Base-by-base conservation (phyloP, 116 monocot genomes). In the Cymodocea nodosa region DNA sequence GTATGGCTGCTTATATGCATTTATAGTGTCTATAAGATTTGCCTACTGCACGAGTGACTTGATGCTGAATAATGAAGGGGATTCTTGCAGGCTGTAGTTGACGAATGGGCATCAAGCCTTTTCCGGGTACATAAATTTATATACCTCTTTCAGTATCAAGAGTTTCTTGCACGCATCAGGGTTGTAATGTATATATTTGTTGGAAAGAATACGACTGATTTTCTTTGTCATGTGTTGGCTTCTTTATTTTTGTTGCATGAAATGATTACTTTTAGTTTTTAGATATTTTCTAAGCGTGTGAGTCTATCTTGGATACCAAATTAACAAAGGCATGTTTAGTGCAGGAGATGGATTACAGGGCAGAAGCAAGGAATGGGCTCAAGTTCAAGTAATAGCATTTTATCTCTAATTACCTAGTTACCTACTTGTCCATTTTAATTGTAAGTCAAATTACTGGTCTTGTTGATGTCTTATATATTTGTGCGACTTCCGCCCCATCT, bases 301-400 rank as follows among this genome's bases (percentile, higher is more conserved):
- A 53, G 24, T 10, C 68, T 60, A 73, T 79, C 85, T 95, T 90
- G 85, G 87, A 82, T 51, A 85, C 85, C 79, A 83, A 15, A 83
- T 95, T 90, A 95, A 95, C 87, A 90, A 90, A 95, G 90, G 87
- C 81, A 73, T 85, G 78, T 95, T 89, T 83, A 78, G 87, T 90
- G 90, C 95, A 95, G 95, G 95, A 95, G 85, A 87, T 95, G 87
- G 85, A 95, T 79, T 95, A 95, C 74, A 75, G 78, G 70, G 77
- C 81, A 70, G 95, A 95, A 84, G 95, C 90, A 68, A 79, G 68
- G 79, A 95, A 87, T 80, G 95, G 95, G 50, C 70, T 85, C 53
- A 90, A 81, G 55, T 95, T 95, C 78, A 90, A 87, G 95, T 95
- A 74, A 1, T 15, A 65, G 6, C 44, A 44, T 8, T 35, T 63